Evolutionary conservation across 768 basidiomycete species (phyloP).

Genomic region (Porphyrellus cyaneotinctus): DNA sequence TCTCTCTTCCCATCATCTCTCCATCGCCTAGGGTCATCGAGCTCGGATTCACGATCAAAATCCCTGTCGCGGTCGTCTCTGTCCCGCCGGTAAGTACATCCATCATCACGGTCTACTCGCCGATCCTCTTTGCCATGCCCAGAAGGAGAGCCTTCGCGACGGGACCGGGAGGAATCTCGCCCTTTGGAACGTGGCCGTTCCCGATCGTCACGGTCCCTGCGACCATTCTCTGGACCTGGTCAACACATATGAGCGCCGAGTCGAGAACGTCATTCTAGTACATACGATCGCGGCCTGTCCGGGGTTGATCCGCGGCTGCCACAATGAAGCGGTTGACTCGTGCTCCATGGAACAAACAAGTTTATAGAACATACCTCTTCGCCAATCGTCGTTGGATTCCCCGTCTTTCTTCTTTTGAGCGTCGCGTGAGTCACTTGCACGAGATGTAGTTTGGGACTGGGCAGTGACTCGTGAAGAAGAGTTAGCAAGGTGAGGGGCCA

Average conservation of each 20-base stretch:
- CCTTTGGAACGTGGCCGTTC: slow-evolving; percentile 61
- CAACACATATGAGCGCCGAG: slow-evolving; percentile 7
- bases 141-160: slow-evolving; percentile 54
- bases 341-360: not conserved
- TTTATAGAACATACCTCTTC: slow-evolving; percentile 55
- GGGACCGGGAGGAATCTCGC: slow-evolving; percentile 59
- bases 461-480: slow-evolving; percentile 39
- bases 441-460: slow-evolving; percentile 37
- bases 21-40: slow-evolving; percentile 72
- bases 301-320: slow-evolving; percentile 45
- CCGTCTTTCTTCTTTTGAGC: slow-evolving; percentile 61
- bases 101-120: slow-evolving; percentile 34
- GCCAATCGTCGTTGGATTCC: slow-evolving; percentile 80
- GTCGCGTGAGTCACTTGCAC: slow-evolving; percentile 59
- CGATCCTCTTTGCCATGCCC: slow-evolving; percentile 45
- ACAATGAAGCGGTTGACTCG: not conserved
- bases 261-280: not conserved
- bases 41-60: slow-evolving; percentile 46
- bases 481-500: slow-evolving; percentile 53
- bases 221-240: slow-evolving; percentile 49
- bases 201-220: slow-evolving; percentile 57
- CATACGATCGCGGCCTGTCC: slow-evolving; percentile 60
- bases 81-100: slow-evolving; percentile 23
- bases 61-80: slow-evolving; percentile 40
- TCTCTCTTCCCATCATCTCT: slow-evolving; percentile 80